Percentiles rank a stretch among this genome's conserved stretches.
phyloP scores from a whole-genome alignment of 2,329 filamentous ascomycete genomes.

The Nigrospora osmanthi region DNA sequence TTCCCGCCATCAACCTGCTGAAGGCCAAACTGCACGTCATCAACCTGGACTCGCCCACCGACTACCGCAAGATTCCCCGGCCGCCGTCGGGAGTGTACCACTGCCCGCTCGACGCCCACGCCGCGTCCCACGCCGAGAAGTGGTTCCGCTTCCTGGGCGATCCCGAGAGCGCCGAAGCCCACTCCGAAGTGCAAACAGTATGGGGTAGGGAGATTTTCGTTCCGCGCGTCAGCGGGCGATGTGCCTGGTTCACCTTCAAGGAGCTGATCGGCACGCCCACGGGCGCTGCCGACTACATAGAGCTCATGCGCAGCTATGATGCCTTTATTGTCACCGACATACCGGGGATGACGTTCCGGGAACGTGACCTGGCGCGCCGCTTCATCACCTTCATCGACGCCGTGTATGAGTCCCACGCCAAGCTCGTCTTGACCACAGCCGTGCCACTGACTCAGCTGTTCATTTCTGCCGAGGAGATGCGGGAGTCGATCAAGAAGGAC shows the following conservation, averaged over 20 bases:
- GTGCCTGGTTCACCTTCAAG: conserved; percentile 86
- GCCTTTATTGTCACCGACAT: conserved; percentile 88
- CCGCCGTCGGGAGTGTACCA: conserved; percentile 93
- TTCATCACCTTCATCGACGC: conserved; percentile 99
- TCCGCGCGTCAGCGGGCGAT: conserved; percentile 77
- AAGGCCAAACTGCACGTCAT: conserved; percentile 79
- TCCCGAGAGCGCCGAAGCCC: conserved; percentile 65
- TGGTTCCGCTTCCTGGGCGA: conserved; percentile 96
- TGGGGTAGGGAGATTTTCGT: conserved; percentile 91
- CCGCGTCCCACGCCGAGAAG: conserved; percentile 75
- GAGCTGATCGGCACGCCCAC: conserved; percentile 85
- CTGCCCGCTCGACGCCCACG: conserved; percentile 72
- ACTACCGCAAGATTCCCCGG: conserved; percentile 94
- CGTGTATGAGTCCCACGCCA: conserved; percentile 87
- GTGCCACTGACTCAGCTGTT: conserved; percentile 83
- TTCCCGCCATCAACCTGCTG: conserved; percentile 89
- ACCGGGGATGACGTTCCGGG: conserved; percentile 80
- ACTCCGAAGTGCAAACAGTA: conserved; percentile 71
- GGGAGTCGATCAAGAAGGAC: conserved; percentile 47
- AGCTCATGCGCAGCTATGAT: conserved; percentile 83
- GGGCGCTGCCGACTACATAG: conserved; percentile 90
- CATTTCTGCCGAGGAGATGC: conserved; percentile 63
- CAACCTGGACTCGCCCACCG: conserved; percentile 89
- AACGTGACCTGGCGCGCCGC: conserved; percentile 79
- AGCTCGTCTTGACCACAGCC: conserved; percentile 85